These are phyloP conservation scores for Euphorbia schlechtendalii DNA, from an alignment of 441 rosid species.

Conservation along the genomic window DNA sequence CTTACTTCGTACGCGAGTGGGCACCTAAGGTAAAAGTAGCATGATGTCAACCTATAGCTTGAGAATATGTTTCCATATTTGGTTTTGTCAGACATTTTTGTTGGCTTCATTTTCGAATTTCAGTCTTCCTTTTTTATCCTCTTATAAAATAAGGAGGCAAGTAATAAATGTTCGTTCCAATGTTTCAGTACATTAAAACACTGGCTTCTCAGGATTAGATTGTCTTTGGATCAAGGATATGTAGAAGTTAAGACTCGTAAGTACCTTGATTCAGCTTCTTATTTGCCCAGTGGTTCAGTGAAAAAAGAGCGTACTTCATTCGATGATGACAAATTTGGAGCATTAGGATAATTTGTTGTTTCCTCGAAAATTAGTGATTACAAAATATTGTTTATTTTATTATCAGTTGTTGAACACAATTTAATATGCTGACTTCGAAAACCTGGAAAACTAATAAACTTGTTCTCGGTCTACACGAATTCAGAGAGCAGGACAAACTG, in stretches of 20 bases:
- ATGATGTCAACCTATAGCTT: conserved; percentile 11
- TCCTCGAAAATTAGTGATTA: not conserved
- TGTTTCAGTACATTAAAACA: not conserved
- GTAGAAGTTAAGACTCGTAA: not conserved
- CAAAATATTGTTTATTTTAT: not conserved
- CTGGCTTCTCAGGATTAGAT: not conserved
- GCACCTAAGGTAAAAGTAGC: conserved; percentile 75
- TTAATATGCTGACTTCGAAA: not conserved
- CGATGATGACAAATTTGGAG: not conserved
- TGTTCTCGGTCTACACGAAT: not conserved
- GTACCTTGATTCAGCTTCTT: not conserved
- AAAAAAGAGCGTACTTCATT: not conserved
- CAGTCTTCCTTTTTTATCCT: not conserved
- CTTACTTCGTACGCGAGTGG: conserved; percentile 98
- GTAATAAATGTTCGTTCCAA: not conserved
- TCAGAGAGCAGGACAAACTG: not conserved
- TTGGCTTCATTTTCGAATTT: conserved; percentile 4
- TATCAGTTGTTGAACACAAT: not conserved
- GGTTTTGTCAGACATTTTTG: not conserved
- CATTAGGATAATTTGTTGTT: not conserved
- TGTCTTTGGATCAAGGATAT: not conserved
- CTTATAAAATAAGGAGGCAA: not conserved
- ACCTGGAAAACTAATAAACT: not conserved
- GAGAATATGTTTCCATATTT: conserved; percentile 1
- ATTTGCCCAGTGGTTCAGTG: not conserved